Evolutionary conservation across 1,284 basidiomycete species (phyloP), one percentile per base, ranked within the genome.

Genomic region (Papiliotrema nemorosa): DNA sequence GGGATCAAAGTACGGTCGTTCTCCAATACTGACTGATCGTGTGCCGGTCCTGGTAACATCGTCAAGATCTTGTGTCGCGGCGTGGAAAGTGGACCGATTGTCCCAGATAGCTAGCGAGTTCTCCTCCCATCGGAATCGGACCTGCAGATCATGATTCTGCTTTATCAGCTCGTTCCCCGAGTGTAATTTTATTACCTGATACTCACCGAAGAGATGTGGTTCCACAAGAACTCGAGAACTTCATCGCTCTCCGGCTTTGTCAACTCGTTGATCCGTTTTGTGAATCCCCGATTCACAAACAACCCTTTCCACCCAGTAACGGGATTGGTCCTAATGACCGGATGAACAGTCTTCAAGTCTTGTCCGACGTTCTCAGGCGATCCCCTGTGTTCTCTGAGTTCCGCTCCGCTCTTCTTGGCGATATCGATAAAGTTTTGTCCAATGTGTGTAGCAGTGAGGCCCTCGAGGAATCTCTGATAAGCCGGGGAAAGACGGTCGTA

Each of bases 221-320:
- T 78, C 24, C 80, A 70, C n/a, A 74, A 52, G 60, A 66, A 68
- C 6, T 58, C 58, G 45, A 74, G 57, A 27, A 69, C 38, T 14
- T 40, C 33, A 46, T 72, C 69, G 9, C 55, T 82, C 72, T 87
- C 85, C 47, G 82, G 81, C 18, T 73, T 72, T 3, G 77, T 76
- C 35, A 87, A 75, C 62, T 82, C 84, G 38, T 82, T 69, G 62
- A 87, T 84, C 31, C 79, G 78, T 56, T 77, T 80, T 2, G 83
- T 86, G 73, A 87, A 87, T 1, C 55, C 75, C 38, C 67, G 62
- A 76, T 86, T 85, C 49, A 86, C 82, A 60, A 83, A 88, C 58
- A 88, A 68, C 49, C 80, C 82, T 79, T 89, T 88, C 84, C 84
- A 88, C 9, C 86, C 86, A 0, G 87, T 89, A 1, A 79, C 81